These are phyloP conservation scores for Lactarius psammicola DNA, from an alignment of 768 basidiomycete genomes.

Conservation along the genomic window DNA sequence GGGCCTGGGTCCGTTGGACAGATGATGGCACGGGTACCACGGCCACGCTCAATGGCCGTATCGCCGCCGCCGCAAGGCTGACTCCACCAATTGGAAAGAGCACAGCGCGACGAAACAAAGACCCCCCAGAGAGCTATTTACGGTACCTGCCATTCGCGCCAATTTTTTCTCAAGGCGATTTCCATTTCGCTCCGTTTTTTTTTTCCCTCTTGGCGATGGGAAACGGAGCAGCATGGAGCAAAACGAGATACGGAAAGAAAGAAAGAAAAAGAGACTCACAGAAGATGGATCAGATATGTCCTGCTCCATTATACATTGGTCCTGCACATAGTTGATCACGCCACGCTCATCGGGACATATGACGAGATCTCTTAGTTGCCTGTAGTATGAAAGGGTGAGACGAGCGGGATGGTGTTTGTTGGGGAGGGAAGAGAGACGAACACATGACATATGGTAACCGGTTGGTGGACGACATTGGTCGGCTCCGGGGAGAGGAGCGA, in stretches of 20 bases:
- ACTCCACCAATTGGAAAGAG: background rate
- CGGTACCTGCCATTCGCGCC: background rate
- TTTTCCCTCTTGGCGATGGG: background rate
- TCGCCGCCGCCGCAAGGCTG: background rate
- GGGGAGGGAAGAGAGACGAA: constrained; percentile 32
- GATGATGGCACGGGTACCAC: background rate
- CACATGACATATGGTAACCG: constrained; percentile 63
- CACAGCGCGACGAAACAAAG: background rate
- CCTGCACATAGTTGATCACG: constrained; percentile 60
- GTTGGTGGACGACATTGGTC: constrained; percentile 41
- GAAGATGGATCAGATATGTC: constrained; percentile 48
- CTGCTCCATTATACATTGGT: constrained; percentile 56
- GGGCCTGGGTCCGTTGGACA: background rate
- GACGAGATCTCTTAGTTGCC: constrained; percentile 76
- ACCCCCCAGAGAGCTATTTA: background rate
- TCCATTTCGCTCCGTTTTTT: background rate
- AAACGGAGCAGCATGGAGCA: background rate
- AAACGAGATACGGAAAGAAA: no score
- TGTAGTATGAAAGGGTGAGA: constrained; percentile 32
- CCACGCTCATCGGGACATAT: constrained; percentile 69
- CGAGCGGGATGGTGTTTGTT: constrained; percentile 18
- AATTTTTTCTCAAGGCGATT: background rate
- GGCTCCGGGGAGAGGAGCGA: constrained; percentile 48
- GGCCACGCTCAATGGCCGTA: background rate
- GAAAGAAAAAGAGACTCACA: constrained; percentile 39